phyloP scores from a whole-genome alignment of 2,329 filamentous ascomycete species.

The Penicillium janthinellum region DNA sequence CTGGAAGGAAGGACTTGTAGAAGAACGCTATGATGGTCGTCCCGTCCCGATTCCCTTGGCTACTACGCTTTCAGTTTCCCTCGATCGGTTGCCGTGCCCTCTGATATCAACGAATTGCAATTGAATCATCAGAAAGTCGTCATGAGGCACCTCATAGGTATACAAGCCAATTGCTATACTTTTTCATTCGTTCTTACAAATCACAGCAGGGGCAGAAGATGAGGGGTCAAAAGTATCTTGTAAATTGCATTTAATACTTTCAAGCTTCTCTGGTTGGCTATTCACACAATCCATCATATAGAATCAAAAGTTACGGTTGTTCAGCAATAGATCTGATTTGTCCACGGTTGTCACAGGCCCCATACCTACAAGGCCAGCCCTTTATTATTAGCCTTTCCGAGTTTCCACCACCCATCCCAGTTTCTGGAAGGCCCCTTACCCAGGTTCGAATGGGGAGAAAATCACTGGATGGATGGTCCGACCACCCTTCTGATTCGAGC shows the following conservation, averaged over 20 bases:
- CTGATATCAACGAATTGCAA: too few relatives aligned
- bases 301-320: background rate
- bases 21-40: background rate
- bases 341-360: background rate
- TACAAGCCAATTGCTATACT: too few relatives aligned
- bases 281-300: background rate
- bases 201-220: background rate
- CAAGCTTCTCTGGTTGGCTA: background rate
- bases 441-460: background rate
- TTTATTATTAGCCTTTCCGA: slow-evolving; percentile 1
- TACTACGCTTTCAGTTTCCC: background rate
- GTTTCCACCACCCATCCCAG: slow-evolving; percentile 7
- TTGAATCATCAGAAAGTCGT: too few relatives aligned
- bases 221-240: background rate
- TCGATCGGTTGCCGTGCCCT: too few relatives aligned
- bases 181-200: too few relatives aligned
- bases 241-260: background rate
- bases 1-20: background rate
- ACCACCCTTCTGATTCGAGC: slow-evolving; percentile 1
- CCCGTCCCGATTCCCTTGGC: slow-evolving; percentile 1
- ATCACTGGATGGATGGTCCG: slow-evolving; percentile 9
- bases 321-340: background rate
- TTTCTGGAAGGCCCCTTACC: slow-evolving; percentile 17
- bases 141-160: too few relatives aligned
- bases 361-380: slow-evolving; percentile 5